Evolutionary conservation across 2,329 filamentous ascomycete genomes (phyloP), one percentile per base, ranked within the genome.

Genomic region (Colletotrichum sp.): DNA sequence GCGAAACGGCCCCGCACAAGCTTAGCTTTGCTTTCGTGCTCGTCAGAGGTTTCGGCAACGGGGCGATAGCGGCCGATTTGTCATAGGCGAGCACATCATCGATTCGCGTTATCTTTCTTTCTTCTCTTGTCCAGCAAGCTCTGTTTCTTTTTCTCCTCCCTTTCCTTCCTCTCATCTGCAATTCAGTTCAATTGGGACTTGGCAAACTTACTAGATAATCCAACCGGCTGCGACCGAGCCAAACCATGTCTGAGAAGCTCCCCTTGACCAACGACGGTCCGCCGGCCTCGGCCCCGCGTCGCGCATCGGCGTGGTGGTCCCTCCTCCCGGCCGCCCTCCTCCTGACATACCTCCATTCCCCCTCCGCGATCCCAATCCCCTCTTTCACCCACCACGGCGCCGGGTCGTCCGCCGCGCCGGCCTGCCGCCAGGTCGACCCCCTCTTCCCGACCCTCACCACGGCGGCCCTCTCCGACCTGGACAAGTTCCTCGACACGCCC

Each of bases 381-480:
- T 55, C 30, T 25, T 60, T 59, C 39, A 22, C 44, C 11, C 55
- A 28, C 44, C 48, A 28, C 28, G 44, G 57, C 36, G 74, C 30
- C 52, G 34, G 34, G 28, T 25, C 27, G 15, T 30, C 30, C 48
- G 39, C 39, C 30, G 48, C 65, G 5, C 25, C 74, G n/a, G 61
- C 82, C 76, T 86, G 84, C 55, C 78, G 77, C 8, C 84, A 86
- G 77, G 82, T 84, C 48, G 79, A 81, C 25, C 81, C 84, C 30
- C 79, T 86, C 32, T 75, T 81, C 52, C 84, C 84, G 0, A 74
- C 73, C 30, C 77, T 78, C 39, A 75, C 79, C 63, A 82, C 76
- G 9, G 64, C 80, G 0, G 76, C 78, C 6, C 81, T 85, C 36
- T 77, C 76, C 19, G 68, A 81, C 57, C 82, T 85, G 80, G 83